These are phyloP conservation scores for Arthroderma sp. DNA, from an alignment of 2,329 filamentous ascomycete species.

Conservation along the genomic window DNA sequence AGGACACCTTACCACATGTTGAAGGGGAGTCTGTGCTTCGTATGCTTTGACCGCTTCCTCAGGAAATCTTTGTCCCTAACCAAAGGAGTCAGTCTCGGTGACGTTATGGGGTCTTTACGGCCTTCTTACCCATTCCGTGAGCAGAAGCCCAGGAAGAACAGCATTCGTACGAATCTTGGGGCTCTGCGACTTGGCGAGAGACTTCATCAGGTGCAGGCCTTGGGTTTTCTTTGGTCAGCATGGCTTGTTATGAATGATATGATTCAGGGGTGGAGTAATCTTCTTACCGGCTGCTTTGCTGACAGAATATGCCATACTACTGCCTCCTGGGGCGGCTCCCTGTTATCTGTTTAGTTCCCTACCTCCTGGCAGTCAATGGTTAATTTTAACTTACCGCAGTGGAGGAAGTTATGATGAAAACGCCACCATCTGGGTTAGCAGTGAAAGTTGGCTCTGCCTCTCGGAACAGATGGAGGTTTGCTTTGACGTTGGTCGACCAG, in stretches of 20 bases:
- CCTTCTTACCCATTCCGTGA: constrained; percentile 51
- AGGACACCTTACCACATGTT: constrained; percentile 38
- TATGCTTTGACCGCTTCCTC: constrained; percentile 43
- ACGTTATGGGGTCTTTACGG: neutral
- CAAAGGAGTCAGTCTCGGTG: neutral
- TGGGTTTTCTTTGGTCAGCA: neutral
- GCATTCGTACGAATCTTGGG: constrained; percentile 52
- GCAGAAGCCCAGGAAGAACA: constrained; percentile 49
- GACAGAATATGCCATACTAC: constrained; percentile 58
- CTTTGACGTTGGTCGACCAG: constrained; percentile 50
- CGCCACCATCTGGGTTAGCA: constrained; percentile 48
- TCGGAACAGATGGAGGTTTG: constrained; percentile 40
- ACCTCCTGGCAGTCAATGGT: neutral
- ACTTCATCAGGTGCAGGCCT: constrained; percentile 53
- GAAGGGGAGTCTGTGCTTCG: constrained; percentile 45
- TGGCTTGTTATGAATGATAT: constrained; percentile 1
- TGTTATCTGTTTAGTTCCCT: constrained; percentile 25
- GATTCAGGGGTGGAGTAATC: constrained; percentile 5
- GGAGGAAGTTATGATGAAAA: constrained; percentile 50
- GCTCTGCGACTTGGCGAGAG: constrained; percentile 49
- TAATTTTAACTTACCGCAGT: constrained; percentile 36
- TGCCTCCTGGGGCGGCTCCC: constrained; percentile 39
- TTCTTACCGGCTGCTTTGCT: constrained; percentile 56
- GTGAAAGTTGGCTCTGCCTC: constrained; percentile 47
- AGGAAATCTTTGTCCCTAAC: constrained; percentile 42